Conservation (phyloP, 2,329 filamentous ascomycete species). For the Tetracladium maxilliforme region DNA sequence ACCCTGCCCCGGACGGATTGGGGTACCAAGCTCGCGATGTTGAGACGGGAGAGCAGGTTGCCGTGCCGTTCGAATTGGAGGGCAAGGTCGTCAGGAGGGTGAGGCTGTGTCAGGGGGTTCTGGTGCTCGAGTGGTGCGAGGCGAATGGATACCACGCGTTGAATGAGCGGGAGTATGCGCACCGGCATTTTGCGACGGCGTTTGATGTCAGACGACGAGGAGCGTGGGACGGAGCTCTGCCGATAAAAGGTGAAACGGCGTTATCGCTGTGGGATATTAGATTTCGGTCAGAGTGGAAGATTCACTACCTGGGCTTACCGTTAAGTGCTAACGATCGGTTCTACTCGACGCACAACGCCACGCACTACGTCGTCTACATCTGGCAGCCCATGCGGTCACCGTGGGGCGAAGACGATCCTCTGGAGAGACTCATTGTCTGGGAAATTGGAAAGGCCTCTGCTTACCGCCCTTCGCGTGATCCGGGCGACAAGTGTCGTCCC, state of each 20-base stretch:
- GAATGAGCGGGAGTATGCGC: conserved; percentile 32
- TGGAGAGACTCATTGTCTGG: conserved; percentile 44
- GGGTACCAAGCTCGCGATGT: conserved; percentile 34
- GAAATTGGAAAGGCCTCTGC: conserved; percentile 33
- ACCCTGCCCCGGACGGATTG: conserved; percentile 18
- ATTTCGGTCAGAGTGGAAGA: conserved; percentile 44
- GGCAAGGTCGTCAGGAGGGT: conserved; percentile 37
- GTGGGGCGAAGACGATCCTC: conserved; percentile 38
- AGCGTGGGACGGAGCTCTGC: conserved; percentile 4
- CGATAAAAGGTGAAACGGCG: not conserved
- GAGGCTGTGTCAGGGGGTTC: conserved; percentile 33
- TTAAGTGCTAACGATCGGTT: conserved; percentile 42
- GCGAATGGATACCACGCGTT: conserved; percentile 31
- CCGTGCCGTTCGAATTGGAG: conserved; percentile 33
- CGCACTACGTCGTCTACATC: conserved; percentile 45
- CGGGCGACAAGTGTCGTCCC: conserved; percentile 19
- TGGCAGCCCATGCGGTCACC: conserved; percentile 43
- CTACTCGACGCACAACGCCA: conserved; percentile 42
- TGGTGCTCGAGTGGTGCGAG: conserved; percentile 52
- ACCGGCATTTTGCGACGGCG: conserved; percentile 43
- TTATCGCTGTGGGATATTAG: conserved; percentile 24
- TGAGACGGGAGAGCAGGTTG: conserved; percentile 21
- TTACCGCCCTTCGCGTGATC: conserved; percentile 35
- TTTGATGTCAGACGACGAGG: conserved; percentile 27
- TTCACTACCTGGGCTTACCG: conserved; percentile 40